phyloP scores from a whole-genome alignment of 2,329 filamentous ascomycete genomes.

The Aspergillus eucalypticola region DNA sequence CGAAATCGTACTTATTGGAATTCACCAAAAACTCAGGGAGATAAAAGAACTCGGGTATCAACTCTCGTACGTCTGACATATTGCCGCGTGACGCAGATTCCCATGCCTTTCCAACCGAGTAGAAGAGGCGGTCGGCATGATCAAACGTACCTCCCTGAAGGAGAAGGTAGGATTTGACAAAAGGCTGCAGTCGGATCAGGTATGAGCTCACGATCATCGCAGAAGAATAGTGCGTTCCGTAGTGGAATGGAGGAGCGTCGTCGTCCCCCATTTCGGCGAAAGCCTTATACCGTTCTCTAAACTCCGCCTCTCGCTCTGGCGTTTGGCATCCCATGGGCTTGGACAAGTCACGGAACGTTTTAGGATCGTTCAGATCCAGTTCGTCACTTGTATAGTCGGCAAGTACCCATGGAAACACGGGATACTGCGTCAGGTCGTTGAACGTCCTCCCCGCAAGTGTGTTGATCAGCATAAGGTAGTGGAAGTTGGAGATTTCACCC shows the following conservation, averaged over 20 bases:
- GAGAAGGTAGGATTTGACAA: constrained; percentile 91
- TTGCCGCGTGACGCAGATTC: constrained; percentile 83
- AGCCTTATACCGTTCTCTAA: constrained; percentile 79
- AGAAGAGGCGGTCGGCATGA: constrained; percentile 92
- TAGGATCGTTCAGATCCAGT: constrained; percentile 79
- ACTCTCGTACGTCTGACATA: constrained; percentile 89
- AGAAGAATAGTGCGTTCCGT: constrained; percentile 97
- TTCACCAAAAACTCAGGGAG: constrained; percentile 94
- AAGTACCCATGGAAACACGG: constrained; percentile 95
- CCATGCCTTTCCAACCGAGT: constrained; percentile 90
- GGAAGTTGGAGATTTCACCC: constrained; percentile 96
- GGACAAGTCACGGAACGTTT: constrained; percentile 83
- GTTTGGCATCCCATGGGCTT: constrained; percentile 97
- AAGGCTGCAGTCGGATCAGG: constrained; percentile 89
- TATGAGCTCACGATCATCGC: constrained; percentile 99
- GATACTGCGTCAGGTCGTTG: constrained; percentile 97
- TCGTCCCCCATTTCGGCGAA: constrained; percentile 87
- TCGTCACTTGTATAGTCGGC: constrained; percentile 95
- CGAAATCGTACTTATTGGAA: constrained; percentile 92
- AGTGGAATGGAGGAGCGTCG: constrained; percentile 80
- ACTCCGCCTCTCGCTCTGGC: constrained; percentile 71
- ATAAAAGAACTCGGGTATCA: constrained; percentile 97
- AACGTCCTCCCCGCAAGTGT: constrained; percentile 96
- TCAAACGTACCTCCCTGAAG: constrained; percentile 96
- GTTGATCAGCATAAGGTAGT: constrained; percentile 98